These are phyloP conservation scores for Colletotrichum musae DNA, from an alignment of 2,329 filamentous ascomycete species.

Conservation along the genomic window DNA sequence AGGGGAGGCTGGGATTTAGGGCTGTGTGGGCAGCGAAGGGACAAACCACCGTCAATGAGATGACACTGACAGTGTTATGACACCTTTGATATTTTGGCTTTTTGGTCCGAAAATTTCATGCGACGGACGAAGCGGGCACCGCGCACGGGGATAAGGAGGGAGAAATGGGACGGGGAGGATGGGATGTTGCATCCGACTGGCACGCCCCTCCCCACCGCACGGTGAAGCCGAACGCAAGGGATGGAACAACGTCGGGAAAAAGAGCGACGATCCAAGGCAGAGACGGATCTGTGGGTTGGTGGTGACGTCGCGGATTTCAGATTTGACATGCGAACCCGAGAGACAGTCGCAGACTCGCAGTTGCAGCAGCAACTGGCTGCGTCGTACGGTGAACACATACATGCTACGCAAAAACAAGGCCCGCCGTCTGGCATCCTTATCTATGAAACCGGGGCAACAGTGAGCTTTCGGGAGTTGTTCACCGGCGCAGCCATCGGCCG, in stretches of 20 bases:
- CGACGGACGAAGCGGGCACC: constrained; percentile 11
- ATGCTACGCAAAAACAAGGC: no score
- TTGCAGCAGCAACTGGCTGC: no score
- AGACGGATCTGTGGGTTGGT: constrained; percentile 15
- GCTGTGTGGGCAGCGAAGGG: not conserved
- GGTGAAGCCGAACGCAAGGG: constrained; percentile 44
- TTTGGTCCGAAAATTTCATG: constrained; percentile 18
- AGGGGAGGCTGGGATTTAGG: not conserved
- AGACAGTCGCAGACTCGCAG: no score
- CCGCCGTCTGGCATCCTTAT: no score
- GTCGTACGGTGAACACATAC: no score
- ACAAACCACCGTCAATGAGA: constrained; percentile 9
- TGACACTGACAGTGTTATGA: constrained; percentile 5
- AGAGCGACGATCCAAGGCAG: not conserved
- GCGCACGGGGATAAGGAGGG: constrained; percentile 6
- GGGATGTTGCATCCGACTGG: constrained; percentile 6
- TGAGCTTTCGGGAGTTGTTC: no score
- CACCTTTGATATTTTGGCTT: constrained; percentile 4
- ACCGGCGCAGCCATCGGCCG: no score
- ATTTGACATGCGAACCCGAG: no score
- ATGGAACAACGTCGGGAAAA: not conserved
- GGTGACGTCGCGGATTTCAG: no score
- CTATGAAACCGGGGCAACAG: no score
- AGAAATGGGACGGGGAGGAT: constrained; percentile 2
- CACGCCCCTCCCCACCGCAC: constrained; percentile 46